Conservation (phyloP, 2,329 filamentous ascomycete genomes). For the Exophiala xenobiotica region DNA sequence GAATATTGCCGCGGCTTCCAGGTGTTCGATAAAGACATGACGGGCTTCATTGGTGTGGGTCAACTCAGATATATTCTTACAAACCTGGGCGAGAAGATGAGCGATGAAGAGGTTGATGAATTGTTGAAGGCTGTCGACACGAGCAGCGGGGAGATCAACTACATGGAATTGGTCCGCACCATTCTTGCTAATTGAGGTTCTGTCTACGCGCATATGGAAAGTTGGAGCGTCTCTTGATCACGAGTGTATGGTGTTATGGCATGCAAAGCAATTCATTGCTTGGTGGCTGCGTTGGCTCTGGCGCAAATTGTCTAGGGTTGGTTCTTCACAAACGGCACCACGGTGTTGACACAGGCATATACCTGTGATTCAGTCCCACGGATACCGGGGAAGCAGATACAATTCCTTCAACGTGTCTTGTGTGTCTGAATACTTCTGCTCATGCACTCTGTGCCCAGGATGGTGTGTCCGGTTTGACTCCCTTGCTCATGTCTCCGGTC, state of each 20-base stretch:
- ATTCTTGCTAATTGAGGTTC: conserved; percentile 71
- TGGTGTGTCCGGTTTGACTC: conserved; percentile 34
- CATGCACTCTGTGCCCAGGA: conserved; percentile 32
- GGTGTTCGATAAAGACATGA: conserved; percentile 99
- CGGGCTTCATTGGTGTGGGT: conserved; percentile 94
- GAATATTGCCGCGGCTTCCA: conserved; percentile 99
- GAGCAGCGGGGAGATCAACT: conserved; percentile 94
- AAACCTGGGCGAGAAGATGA: conserved; percentile 99
- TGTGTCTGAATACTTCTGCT: conserved; percentile 28
- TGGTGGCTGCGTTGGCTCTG: conserved; percentile 8
- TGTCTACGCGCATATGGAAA: not conserved
- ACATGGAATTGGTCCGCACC: conserved; percentile 79
- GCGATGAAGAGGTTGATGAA: conserved; percentile 97
- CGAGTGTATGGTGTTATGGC: conserved; percentile 22
- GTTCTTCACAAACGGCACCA: not conserved
- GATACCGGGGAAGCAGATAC: conserved; percentile 12
- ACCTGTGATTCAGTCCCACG: not conserved
- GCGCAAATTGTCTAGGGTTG: conserved; percentile 5
- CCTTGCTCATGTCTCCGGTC: conserved; percentile 56
- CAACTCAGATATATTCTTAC: conserved; percentile 97
- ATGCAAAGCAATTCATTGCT: conserved; percentile 10
- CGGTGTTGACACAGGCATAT: not conserved
- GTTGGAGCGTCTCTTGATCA: conserved; percentile 13
- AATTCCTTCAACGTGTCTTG: not conserved
- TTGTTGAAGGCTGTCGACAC: conserved; percentile 97